Base-by-base conservation (phyloP, 805 yeast genomes). In the Teunomyces gatunensis region DNA sequence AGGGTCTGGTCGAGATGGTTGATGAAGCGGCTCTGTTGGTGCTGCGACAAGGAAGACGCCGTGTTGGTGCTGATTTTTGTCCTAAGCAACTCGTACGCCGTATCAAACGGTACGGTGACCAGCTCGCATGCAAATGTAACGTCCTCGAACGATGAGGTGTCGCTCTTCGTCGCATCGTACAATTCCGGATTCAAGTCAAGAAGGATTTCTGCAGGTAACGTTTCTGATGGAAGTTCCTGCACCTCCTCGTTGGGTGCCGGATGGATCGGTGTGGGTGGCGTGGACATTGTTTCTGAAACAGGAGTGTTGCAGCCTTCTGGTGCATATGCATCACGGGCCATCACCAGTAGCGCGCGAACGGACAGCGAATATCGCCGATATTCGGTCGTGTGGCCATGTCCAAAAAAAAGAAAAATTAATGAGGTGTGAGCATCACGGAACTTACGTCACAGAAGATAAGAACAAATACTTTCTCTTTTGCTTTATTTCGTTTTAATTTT, bases 21-120 rank as follows among this genome's bases (percentile, higher is more conserved):
- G 18, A 78, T 64, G 49, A 84, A 69, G 52, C 76, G 74, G 39
- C 82, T 76, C 58, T 84, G 86, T 55, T 85, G 90, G 2, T 50
- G 17, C 12, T 37, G 29, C 12, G 43, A 23, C 11, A 25, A 15
- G 5, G 43, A 11, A 4, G 21, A 15, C 4, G 33, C 27, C 3
- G 32, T 17, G 25, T 17, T 28, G 33, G 32, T 13, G 21, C 11
- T 30, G 42, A 65, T 56, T 33, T 54, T 49, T 9, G 44, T 4
- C 33, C 39, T 41, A 5, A 59, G 47, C 13, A 46, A 35, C 17
- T 50, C 55, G 39, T 52, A 64, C 3, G 59, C 67, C 13, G 58
- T 59, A 23, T 69, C 73, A 52, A 71, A 71, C 1, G 68, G 59
- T 4, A 53, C 29, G 1, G 71, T 65, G 11, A 59, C 44, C 41